phyloP scores from a whole-genome alignment of 176 grass and related monocot genomes.

The Pontederia crassipes region DNA sequence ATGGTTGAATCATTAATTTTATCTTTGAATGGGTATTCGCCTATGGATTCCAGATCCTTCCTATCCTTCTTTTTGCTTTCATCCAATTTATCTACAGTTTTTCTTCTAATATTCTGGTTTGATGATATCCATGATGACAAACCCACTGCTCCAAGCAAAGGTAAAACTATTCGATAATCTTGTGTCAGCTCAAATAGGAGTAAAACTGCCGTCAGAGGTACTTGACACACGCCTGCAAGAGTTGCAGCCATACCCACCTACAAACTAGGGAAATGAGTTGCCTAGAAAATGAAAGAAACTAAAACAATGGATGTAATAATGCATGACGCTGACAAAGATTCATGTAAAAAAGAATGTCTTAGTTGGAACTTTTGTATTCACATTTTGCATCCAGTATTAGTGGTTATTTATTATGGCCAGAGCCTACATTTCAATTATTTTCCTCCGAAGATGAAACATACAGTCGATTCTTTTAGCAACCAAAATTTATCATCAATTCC shows the following conservation, averaged over 20 bases:
- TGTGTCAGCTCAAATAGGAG: constrained; percentile 95
- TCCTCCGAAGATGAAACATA: too few relatives aligned
- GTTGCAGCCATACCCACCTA: constrained; percentile 98
- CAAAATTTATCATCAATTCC: too few relatives aligned
- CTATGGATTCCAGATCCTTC: constrained; percentile 14
- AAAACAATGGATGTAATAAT: neutral
- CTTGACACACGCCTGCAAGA: constrained; percentile 86
- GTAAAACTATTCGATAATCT: constrained; percentile 91
- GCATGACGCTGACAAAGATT: neutral
- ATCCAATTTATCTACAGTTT: constrained; percentile 21
- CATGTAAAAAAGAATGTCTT: too few relatives aligned
- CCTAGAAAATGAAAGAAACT: neutral
- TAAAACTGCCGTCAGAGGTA: constrained; percentile 81
- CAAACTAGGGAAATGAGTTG: constrained; percentile 7
- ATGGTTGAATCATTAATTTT: constrained; percentile 2
- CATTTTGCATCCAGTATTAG: too few relatives aligned
- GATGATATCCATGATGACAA: constrained; percentile 92
- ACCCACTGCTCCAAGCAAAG: constrained; percentile 88
- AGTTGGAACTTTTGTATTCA: too few relatives aligned
- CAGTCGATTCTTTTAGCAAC: too few relatives aligned
- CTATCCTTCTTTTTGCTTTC: constrained; percentile 15
- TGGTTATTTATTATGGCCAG: too few relatives aligned
- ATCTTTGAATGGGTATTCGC: constrained; percentile 11
- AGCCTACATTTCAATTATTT: too few relatives aligned
- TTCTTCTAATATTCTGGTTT: constrained; percentile 49